phyloP scores from a whole-genome alignment of 352 stramenopile species.

The Albugo laibachii region DNA sequence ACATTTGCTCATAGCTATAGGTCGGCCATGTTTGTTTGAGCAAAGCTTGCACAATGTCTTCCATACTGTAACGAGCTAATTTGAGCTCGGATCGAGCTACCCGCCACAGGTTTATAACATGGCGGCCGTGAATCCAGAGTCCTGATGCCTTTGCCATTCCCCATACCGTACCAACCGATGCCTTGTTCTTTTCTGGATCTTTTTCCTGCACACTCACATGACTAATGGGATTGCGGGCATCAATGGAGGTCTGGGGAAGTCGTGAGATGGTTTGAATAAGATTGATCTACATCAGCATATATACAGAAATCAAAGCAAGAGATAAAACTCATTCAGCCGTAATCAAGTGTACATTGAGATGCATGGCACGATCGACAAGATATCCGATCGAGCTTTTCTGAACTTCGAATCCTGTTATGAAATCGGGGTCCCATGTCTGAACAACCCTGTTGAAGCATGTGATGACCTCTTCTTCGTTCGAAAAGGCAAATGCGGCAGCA shows the following conservation, averaged over 20 bases:
- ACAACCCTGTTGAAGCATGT: constrained; percentile 28
- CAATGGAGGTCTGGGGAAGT: constrained; percentile 25
- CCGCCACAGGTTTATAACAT: constrained; percentile 86
- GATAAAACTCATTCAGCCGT: constrained; percentile 3
- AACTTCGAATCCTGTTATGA: constrained; percentile 76
- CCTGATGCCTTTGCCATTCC: constrained; percentile 67
- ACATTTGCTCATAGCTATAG: constrained; percentile 31
- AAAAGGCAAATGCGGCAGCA: constrained; percentile 2
- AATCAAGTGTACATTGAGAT: constrained; percentile 26
- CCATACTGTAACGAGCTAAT: constrained; percentile 53
- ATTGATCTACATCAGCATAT: constrained; percentile 20
- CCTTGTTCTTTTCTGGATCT: constrained; percentile 10
- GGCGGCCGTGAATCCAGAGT: constrained; percentile 77
- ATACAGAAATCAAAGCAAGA: constrained; percentile 2
- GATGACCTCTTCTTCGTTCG: constrained; percentile 41
- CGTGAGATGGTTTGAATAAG: constrained; percentile 47
- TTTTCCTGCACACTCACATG: constrained; percentile 9
- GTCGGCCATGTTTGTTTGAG: constrained; percentile 39
- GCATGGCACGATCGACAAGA: constrained; percentile 35
- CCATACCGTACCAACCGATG: constrained; percentile 51
- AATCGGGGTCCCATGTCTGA: constrained; percentile 68
- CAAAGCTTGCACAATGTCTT: constrained; percentile 51
- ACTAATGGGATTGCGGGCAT: constrained; percentile 22
- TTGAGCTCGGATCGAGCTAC: constrained; percentile 75
- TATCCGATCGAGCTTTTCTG: constrained; percentile 66